phyloP scores from a whole-genome alignment of 2,329 filamentous ascomycete genomes.

The Penicillium occitanis region DNA sequence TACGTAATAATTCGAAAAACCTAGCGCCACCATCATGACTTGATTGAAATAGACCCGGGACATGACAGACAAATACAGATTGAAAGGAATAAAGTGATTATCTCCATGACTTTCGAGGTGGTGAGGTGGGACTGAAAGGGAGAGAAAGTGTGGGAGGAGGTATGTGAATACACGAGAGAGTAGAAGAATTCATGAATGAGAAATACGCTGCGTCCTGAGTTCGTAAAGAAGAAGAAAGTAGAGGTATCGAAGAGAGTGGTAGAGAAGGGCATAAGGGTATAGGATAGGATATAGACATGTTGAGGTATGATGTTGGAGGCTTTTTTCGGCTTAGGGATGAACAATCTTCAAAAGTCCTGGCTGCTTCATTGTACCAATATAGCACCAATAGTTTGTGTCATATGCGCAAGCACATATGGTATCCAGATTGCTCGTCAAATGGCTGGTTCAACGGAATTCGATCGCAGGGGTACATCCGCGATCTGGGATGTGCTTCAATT shows the following conservation, averaged over 20 bases:
- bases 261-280: not conserved
- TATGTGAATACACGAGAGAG: not conserved
- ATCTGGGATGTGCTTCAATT: slow-evolving; percentile 84
- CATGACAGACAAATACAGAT: slow-evolving; percentile 6
- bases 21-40: slow-evolving; percentile 5
- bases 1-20: not conserved
- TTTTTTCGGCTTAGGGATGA: not conserved
- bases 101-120: not conserved
- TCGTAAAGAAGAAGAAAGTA: slow-evolving; percentile 6
- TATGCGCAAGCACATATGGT: not conserved
- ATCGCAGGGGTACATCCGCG: slow-evolving; percentile 78
- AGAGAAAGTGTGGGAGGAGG: not conserved
- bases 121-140: not conserved
- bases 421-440: slow-evolving; percentile 10
- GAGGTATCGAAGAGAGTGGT: not conserved
- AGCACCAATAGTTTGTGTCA: slow-evolving; percentile 4
- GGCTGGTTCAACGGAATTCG: slow-evolving; percentile 71
- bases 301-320: not conserved
- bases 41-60: not conserved
- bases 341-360: not conserved
- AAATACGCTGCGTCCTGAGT: slow-evolving; percentile 14
- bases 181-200: not conserved
- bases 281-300: slow-evolving; percentile 2
- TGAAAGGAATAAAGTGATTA: not conserved
- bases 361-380: slow-evolving; percentile 7